Base-by-base conservation (phyloP, 2,329 filamentous ascomycete species). In the Alternaria triticina region DNA sequence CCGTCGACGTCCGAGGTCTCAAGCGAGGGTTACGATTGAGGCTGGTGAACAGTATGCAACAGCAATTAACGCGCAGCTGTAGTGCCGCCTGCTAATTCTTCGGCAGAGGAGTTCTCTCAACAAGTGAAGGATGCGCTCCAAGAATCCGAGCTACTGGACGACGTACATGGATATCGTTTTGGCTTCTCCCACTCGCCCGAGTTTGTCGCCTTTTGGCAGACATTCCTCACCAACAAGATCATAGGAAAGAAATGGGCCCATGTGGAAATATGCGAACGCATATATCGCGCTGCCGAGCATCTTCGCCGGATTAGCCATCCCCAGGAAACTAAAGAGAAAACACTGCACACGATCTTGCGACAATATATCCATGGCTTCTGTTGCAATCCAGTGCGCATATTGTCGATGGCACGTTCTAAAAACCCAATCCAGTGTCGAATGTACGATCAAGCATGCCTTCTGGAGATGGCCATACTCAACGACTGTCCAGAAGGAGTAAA, bases 201-300 rank as follows among this genome's bases (percentile, higher is more conserved):
- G 12, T 46, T 50, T 13, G 43, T 47, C 15, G 20, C 57, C 11
- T 62, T 62, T 57, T 59, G 55, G 60, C 60, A 59, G 15, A 17
- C 36, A 11, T 62, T 55, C 13, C 43, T 62, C 6, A 62, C 56
- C 9, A 44, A 23, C 6, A 54, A 40, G 43, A 47, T 62, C 28
- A 54, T 59, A 20, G 47, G 7, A 23, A 52, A 23, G 36, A 55
- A 54, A 44, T 51, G 47, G 30, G 13, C 20, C 43, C 22, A 27
- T 15, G 12, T 43, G 3, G 20, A 8, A 5, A 25, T 45, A 44
- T 58, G 12, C 22, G 22, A 30, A 51, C 47, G 17, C 47, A 22
- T n/a, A 51, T 11, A 7, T 11, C 47, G 27, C 27, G 17, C 47
- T 9, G 27, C 47, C 47, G 47, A 33, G 17, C 12, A 27, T 20